phyloP scores from a whole-genome alignment of 2,329 filamentous ascomycete species.

The Rhexocercosporidium sp. region DNA sequence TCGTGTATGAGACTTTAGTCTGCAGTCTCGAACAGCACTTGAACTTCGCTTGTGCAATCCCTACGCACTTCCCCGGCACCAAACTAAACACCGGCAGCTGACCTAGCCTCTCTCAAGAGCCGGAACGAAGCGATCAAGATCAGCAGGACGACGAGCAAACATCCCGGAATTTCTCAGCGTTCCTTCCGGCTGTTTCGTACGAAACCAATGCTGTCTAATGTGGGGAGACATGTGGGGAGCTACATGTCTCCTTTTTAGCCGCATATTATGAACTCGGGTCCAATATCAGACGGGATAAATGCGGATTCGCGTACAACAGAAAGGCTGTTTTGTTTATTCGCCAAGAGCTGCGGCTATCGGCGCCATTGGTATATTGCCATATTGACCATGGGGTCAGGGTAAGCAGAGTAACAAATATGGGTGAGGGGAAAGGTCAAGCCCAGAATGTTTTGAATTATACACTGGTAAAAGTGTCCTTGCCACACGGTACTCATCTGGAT shows the following conservation, averaged over 20 bases:
- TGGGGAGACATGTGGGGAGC: background rate
- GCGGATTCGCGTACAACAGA: background rate
- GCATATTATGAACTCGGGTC: slow-evolving; percentile 1
- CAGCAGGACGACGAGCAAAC: slow-evolving; percentile 8
- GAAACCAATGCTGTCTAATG: background rate
- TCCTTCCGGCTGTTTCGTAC: slow-evolving; percentile 4
- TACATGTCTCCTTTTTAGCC: slow-evolving; percentile 1
- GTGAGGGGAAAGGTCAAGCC: slow-evolving; percentile 2
- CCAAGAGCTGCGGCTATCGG: background rate
- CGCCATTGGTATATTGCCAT: background rate
- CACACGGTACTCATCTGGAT: background rate
- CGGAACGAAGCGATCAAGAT: background rate
- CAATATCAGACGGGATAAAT: slow-evolving; percentile 7
- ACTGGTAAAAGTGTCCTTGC: background rate
- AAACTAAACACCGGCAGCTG: background rate
- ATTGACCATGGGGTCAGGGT: background rate
- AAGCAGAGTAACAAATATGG: background rate
- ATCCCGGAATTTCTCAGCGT: background rate
- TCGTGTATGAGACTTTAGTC: background rate
- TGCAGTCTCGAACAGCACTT: too few species aligned
- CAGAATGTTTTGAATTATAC: background rate
- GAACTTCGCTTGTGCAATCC: background rate
- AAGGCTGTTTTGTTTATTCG: background rate
- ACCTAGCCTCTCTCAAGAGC: background rate
- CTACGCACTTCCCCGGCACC: background rate